A percentile compares a stretch with the other conserved stretches of the same genome.
These are phyloP conservation scores for Dendryphion nanum DNA, from an alignment of 2,329 filamentous ascomycete genomes.

Conservation along the genomic window DNA sequence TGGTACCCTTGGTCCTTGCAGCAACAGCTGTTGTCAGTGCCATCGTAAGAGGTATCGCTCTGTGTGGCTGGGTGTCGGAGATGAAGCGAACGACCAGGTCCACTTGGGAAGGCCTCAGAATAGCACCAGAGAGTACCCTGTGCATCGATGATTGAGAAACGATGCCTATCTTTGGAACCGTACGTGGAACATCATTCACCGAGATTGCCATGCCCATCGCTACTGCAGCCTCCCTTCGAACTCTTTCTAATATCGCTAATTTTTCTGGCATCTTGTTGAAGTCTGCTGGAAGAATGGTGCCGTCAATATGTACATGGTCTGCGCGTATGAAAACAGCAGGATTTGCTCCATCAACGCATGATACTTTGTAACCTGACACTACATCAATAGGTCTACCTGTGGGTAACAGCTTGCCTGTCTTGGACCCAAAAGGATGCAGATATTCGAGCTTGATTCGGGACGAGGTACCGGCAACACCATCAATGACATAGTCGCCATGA, in stretches of 20 bases:
- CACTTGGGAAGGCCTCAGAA: constrained; percentile 28
- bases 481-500: constrained; percentile 58
- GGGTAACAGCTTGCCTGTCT: constrained; percentile 61
- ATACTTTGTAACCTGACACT: constrained; percentile 52
- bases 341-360: constrained; percentile 63
- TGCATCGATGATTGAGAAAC: constrained; percentile 46
- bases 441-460: constrained; percentile 62
- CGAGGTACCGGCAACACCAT: constrained; percentile 61
- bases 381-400: constrained; percentile 57
- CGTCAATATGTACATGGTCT: constrained; percentile 50
- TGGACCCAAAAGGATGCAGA: constrained; percentile 60
- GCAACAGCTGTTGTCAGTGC: constrained; percentile 45
- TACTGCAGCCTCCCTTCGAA: constrained; percentile 57
- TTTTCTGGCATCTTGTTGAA: constrained; percentile 51
- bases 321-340: constrained; percentile 63
- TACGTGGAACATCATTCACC: constrained; percentile 48
- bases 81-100: constrained; percentile 45
- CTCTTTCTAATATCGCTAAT: constrained; percentile 55
- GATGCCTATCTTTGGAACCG: constrained; percentile 64
- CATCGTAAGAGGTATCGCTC: constrained; percentile 44
- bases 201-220: constrained; percentile 59
- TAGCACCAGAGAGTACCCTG: constrained; percentile 39
- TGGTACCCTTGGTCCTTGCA: constrained; percentile 35
- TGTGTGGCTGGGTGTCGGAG: constrained; percentile 46
- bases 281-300: constrained; percentile 53